Evolutionary conservation across 805 yeast genomes (phyloP).

Genomic region (Zygosaccharomyces pseudorouxii): DNA sequence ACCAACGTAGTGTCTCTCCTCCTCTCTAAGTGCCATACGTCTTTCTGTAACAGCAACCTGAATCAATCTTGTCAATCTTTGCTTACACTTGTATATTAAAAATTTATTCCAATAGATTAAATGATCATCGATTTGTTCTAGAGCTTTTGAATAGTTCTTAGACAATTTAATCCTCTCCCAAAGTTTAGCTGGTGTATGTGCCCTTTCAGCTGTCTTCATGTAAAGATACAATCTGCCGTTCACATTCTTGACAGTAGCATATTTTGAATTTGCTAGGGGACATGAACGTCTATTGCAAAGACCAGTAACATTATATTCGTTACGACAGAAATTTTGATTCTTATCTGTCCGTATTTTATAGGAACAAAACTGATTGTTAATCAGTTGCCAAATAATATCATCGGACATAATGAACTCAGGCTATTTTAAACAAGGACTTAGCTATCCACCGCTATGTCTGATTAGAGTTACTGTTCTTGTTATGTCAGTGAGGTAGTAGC

Average conservation of each 20-base stretch:
- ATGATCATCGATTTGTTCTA: constrained; percentile 83
- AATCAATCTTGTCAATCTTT: constrained; percentile 87
- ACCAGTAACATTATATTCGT: constrained; percentile 94
- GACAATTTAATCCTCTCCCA: constrained; percentile 95
- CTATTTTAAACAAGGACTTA: no score
- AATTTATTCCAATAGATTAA: constrained; percentile 91
- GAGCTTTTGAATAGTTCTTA: constrained; percentile 82
- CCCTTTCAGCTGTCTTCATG: constrained; percentile 97
- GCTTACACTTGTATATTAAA: constrained; percentile 89
- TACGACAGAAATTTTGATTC: constrained; percentile 89
- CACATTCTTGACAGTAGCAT: constrained; percentile 78
- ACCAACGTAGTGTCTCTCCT: constrained; percentile 91
- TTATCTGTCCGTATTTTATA: constrained; percentile 86
- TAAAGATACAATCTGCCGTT: constrained; percentile 79
- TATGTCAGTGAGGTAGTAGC: not conserved
- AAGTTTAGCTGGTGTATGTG: constrained; percentile 86
- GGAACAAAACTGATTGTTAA: constrained; percentile 92
- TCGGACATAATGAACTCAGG: constrained; percentile 42
- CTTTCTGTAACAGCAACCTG: constrained; percentile 95
- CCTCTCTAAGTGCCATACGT: constrained; percentile 82
- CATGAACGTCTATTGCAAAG: constrained; percentile 90
- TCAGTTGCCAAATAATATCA: constrained; percentile 95
- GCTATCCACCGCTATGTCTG: not conserved
- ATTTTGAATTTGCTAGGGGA: constrained; percentile 90
- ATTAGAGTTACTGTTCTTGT: not conserved